Percentiles rank a stretch among this genome's conserved stretches.
These are phyloP conservation scores for Pestalotiopsis sp. DNA, from an alignment of 2,329 filamentous ascomycete species.

Conservation along the genomic window DNA sequence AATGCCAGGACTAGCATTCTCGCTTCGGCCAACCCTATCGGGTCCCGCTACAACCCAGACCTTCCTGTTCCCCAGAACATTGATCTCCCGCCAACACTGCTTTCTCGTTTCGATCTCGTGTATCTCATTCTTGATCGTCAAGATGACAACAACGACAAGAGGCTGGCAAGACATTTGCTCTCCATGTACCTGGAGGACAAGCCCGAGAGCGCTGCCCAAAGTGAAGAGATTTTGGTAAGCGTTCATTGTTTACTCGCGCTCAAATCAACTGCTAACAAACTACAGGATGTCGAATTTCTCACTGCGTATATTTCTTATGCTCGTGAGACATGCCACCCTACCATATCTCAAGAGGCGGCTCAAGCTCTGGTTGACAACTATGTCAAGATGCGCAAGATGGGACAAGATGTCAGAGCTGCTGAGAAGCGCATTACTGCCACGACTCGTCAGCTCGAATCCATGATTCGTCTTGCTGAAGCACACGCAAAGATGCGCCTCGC, in stretches of 20 bases:
- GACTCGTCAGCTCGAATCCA: constrained; percentile 93
- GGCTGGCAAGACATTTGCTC: constrained; percentile 87
- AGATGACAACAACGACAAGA: constrained; percentile 86
- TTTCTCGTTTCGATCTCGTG: constrained; percentile 95
- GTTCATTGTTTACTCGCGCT: background rate
- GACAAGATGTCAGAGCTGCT: constrained; percentile 80
- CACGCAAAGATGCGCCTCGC: constrained; percentile 97
- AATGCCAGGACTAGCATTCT: constrained; percentile 96
- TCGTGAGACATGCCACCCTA: constrained; percentile 80
- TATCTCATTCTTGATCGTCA: constrained; percentile 95
- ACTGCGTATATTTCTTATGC: constrained; percentile 98
- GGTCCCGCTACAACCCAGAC: constrained; percentile 96
- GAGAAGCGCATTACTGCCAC: constrained; percentile 98
- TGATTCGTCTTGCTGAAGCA: constrained; percentile 95
- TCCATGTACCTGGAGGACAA: constrained; percentile 97
- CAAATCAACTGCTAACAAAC: constrained; percentile 25
- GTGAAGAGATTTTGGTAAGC: constrained; percentile 79
- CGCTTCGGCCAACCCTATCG: constrained; percentile 96
- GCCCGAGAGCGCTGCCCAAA: constrained; percentile 77
- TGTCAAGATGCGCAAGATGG: constrained; percentile 92
- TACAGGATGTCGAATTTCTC: constrained; percentile 86
- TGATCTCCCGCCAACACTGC: constrained; percentile 89
- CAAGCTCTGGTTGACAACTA: constrained; percentile 84
- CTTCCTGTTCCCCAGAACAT: constrained; percentile 97
- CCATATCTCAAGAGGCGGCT: constrained; percentile 78